These are phyloP conservation scores for Dactylella cylindrospora DNA, from an alignment of 2,329 filamentous ascomycete genomes.

Conservation along the genomic window DNA sequence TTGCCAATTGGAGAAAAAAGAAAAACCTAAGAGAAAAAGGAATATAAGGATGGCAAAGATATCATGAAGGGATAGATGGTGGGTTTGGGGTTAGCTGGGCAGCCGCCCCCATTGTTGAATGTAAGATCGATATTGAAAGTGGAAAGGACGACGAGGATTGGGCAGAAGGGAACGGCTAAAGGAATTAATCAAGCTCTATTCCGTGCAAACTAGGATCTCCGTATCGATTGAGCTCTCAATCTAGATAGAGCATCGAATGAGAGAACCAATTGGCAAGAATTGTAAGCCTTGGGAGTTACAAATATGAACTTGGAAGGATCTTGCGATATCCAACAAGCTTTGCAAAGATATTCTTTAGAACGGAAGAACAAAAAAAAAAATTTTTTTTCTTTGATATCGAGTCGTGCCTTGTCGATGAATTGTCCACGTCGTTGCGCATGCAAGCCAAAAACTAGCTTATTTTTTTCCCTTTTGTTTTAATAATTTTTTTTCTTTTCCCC, in stretches of 20 bases:
- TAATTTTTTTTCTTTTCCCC: conserved; percentile 10
- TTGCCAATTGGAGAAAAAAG: too few relatives aligned
- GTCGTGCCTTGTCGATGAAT: conserved; percentile 42
- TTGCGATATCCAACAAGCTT: conserved; percentile 1
- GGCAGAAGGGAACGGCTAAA: conserved; percentile 14
- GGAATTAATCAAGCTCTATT: too few relatives aligned
- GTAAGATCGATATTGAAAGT: conserved; percentile 25
- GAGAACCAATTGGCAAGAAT: too few relatives aligned
- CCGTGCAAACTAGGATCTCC: too few relatives aligned
- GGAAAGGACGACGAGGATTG: conserved; percentile 14
- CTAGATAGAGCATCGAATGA: too few relatives aligned
- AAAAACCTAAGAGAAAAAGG: conserved; percentile 27
- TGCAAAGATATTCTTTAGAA: not conserved
- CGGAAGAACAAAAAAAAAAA: conserved; percentile 12
- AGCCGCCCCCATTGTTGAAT: conserved; percentile 32
- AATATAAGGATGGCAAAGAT: conserved; percentile 40
- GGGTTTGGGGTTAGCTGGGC: conserved; percentile 27
- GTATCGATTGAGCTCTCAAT: too few relatives aligned
- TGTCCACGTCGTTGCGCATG: conserved; percentile 45
- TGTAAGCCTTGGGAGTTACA: too few relatives aligned
- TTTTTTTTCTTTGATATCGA: conserved; percentile 34
- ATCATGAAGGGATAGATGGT: conserved; percentile 32
- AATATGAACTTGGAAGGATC: conserved; percentile 10
- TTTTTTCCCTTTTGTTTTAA: too few relatives aligned
- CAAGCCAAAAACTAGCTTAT: conserved; percentile 40